Evolutionary conservation across 2,329 filamentous ascomycete species (phyloP), one percentile per base, ranked within the genome.

Genomic region (Botryotinia convoluta): DNA sequence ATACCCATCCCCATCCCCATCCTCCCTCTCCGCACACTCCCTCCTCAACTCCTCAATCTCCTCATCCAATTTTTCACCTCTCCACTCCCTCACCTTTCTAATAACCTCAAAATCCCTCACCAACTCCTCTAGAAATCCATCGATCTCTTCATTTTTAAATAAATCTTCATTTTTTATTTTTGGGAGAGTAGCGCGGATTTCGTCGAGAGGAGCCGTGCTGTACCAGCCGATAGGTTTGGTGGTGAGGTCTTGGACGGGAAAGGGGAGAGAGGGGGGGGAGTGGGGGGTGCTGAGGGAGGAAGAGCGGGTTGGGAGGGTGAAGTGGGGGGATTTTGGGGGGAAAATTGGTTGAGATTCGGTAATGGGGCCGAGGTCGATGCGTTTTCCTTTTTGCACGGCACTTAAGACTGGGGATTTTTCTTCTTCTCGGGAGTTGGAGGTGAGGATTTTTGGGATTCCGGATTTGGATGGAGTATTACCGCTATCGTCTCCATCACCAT

Each of bases 221-320:
- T 57, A 69, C 65, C 65, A 69, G 1, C 65, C 65, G 0, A 6
- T 0, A 0, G 65, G 65, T 4, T 69, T 69, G 6, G n/a, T 9
- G 0, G 32, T 39, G 22, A 35, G 12, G 10, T 32, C 4, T n/a
- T 18, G 51, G 1, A 45, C 44, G n/a, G 12, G 32, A 0, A 22
- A 12, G 3, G 22, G 18, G 5, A 22, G 10, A 0, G 10, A 4
- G 1, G 14, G 51, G 1, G 2, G 0, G 3, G 3, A 9, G 44
- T 45, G 6, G 3, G 12, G 32, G 1, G 12, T 3, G 22, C 12
- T 22, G 18, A 22, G 57, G 2, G 20, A n/a, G 0, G 26, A 29
- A 0, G 22, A 16, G 10, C 32, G 57, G 0, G 2, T 5, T 2
- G 57, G 20, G 1, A 20, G 29, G 1, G 29, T 35, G 57, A 59